Evolutionary conservation across 2,329 filamentous ascomycete genomes (phyloP).

Genomic region (Thelonectria discophora): DNA sequence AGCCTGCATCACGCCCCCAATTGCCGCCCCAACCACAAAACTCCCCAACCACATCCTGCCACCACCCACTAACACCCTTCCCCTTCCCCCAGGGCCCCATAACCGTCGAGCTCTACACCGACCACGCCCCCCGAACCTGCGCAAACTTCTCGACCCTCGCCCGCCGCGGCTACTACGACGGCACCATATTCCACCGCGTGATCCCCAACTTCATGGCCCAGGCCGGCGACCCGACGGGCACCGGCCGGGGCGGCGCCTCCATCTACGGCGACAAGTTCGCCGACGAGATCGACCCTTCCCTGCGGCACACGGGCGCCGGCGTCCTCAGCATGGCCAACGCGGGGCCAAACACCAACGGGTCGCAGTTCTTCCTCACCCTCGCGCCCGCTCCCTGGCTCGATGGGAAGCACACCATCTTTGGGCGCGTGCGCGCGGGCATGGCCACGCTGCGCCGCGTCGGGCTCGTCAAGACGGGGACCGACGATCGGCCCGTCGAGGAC

Average conservation of each 20-base stretch:
- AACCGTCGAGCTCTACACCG: constrained; percentile 86
- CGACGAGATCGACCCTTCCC: constrained; percentile 80
- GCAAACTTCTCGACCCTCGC: constrained; percentile 86
- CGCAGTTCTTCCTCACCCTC: constrained; percentile 95
- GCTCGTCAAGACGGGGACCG: constrained; percentile 80
- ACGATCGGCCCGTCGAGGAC: constrained; percentile 83
- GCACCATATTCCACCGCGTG: constrained; percentile 88
- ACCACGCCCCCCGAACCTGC: constrained; percentile 89
- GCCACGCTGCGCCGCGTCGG: constrained; percentile 88
- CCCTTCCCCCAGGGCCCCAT: constrained; percentile 73
- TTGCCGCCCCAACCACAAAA: background rate
- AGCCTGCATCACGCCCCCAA: constrained; percentile 19
- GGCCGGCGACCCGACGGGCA: constrained; percentile 92
- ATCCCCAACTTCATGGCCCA: constrained; percentile 98
- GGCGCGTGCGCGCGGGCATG: constrained; percentile 85
- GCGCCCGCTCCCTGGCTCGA: constrained; percentile 96
- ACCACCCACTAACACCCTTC: background rate
- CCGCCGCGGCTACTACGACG: constrained; percentile 86
- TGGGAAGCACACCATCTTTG: constrained; percentile 97
- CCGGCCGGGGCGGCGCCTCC: constrained; percentile 84
- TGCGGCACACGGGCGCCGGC: constrained; percentile 93
- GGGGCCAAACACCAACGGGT: constrained; percentile 91
- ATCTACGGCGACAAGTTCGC: constrained; percentile 96
- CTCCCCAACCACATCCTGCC: too few relatives aligned
- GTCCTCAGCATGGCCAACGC: constrained; percentile 97